A percentile compares a stretch with the other conserved stretches of the same genome.
These are phyloP conservation scores for Rhexocercosporidium sp. DNA, from an alignment of 2,329 filamentous ascomycete species.

Conservation along the genomic window DNA sequence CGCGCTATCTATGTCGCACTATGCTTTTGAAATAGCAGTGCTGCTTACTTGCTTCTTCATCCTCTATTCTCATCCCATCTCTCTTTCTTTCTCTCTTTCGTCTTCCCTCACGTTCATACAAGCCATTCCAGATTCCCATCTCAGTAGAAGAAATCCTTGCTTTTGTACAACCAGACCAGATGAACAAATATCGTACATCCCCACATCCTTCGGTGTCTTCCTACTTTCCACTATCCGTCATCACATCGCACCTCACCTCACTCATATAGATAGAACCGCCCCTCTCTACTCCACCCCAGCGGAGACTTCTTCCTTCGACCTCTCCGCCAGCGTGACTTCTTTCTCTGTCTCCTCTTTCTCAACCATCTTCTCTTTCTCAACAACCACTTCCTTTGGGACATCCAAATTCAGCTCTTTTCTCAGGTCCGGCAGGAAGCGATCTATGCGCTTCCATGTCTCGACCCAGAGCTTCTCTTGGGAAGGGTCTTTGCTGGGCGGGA, in stretches of 20 bases:
- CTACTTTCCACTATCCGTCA: background rate
- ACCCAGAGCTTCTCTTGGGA: slow-evolving; percentile 62
- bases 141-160: background rate
- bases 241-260: too few relatives aligned
- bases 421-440: slow-evolving; percentile 67
- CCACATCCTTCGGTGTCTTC: too few relatives aligned
- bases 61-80: background rate
- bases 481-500: slow-evolving; percentile 66
- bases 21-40: slow-evolving; percentile 5
- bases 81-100: background rate
- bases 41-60: background rate
- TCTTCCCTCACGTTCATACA: background rate
- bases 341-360: slow-evolving; percentile 8
- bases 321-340: background rate
- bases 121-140: background rate
- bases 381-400: slow-evolving; percentile 39
- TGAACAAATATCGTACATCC: slow-evolving; percentile 2
- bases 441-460: slow-evolving; percentile 69
- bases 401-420: slow-evolving; percentile 62
- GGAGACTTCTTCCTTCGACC: slow-evolving; percentile 1
- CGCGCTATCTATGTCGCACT: slow-evolving; percentile 15
- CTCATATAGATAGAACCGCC: background rate
- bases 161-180: slow-evolving; percentile 6
- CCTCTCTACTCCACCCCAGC: background rate
- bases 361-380: slow-evolving; percentile 10